A percentile compares a stretch with the other conserved stretches of the same genome.
phyloP scores from a whole-genome alignment of 1,284 basidiomycete genomes.

The Peniophora sp. region DNA sequence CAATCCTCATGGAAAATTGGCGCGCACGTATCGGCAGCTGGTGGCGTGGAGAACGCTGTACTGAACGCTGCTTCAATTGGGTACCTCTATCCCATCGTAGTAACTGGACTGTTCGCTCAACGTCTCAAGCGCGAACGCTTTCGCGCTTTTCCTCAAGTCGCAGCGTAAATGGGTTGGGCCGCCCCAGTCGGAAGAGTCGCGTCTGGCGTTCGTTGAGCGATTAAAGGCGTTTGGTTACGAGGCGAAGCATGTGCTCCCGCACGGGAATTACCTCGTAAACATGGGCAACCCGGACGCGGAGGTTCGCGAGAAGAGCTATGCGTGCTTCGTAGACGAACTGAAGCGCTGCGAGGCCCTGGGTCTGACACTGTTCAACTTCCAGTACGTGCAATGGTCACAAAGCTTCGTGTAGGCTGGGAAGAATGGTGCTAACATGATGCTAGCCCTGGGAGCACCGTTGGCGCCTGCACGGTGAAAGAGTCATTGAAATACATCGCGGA shows the following conservation, averaged over 20 bases:
- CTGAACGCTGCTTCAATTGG: conserved; percentile 66
- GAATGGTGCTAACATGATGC: neutral
- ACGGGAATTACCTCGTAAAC: conserved; percentile 84
- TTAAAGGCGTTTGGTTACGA: conserved; percentile 55
- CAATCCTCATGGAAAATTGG: conserved; percentile 60
- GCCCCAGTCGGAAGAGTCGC: conserved; percentile 40
- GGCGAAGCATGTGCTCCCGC: conserved; percentile 59
- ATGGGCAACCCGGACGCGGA: conserved; percentile 75
- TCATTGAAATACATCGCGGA: conserved; percentile 64
- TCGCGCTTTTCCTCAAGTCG: conserved; percentile 80
- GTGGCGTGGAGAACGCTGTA: conserved; percentile 71
- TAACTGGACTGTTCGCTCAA: neutral
- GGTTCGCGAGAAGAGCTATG: conserved; percentile 65
- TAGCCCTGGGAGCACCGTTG: conserved; percentile 79
- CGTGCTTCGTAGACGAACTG: conserved; percentile 83
- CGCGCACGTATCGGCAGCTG: conserved; percentile 76
- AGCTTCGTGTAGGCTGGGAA: no score
- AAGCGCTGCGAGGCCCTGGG: conserved; percentile 74
- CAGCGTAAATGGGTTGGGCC: conserved; percentile 76
- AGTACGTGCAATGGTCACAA: conserved; percentile 50
- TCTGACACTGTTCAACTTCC: conserved; percentile 76
- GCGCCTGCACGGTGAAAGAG: conserved; percentile 51
- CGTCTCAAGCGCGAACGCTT: conserved; percentile 73
- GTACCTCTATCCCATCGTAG: conserved; percentile 26
- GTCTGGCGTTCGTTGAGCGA: conserved; percentile 46